These are phyloP conservation scores for Penicillium paxilli DNA, from an alignment of 495 filamentous ascomycete species.

Conservation along the genomic window DNA sequence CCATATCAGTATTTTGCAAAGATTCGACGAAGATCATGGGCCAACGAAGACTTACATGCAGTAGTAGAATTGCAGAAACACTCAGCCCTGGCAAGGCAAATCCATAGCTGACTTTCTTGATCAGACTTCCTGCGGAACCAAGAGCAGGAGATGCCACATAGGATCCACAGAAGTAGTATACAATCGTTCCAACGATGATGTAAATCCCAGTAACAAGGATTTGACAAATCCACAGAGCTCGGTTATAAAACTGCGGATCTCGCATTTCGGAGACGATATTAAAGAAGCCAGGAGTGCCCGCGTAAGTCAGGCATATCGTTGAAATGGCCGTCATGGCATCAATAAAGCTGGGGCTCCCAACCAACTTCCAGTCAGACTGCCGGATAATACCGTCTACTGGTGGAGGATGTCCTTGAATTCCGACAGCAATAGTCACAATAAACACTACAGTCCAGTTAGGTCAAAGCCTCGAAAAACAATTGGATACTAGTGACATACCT, in stretches of 20 bases:
- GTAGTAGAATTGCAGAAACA: conserved; percentile 27
- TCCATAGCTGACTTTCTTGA: conserved; percentile 73
- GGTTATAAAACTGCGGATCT: conserved; percentile 60
- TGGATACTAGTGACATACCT: conserved; percentile 17
- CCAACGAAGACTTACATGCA: conserved; percentile 34
- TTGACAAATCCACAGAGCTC: conserved; percentile 49
- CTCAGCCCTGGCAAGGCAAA: conserved; percentile 62
- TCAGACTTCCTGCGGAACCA: conserved; percentile 54
- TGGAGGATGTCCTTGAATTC: conserved; percentile 46
- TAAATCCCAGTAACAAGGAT: conserved; percentile 60
- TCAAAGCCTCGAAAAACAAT: background rate
- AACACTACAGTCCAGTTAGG: conserved; percentile 48
- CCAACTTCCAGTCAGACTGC: conserved; percentile 26
- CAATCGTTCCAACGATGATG: conserved; percentile 60
- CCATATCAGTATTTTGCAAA: background rate
- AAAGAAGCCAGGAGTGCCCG: conserved; percentile 66
- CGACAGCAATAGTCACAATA: conserved; percentile 68
- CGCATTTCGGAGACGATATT: conserved; percentile 74
- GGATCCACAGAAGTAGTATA: conserved; percentile 69
- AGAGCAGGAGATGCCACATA: conserved; percentile 69
- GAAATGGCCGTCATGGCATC: conserved; percentile 58
- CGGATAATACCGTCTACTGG: conserved; percentile 26
- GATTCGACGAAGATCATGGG: background rate
- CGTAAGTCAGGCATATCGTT: conserved; percentile 66
- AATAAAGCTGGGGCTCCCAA: conserved; percentile 29